Percentiles rank a stretch among this genome's conserved stretches.
These are phyloP conservation scores for Ceratocystis cubensis DNA, from an alignment of 2,329 filamentous ascomycete species.

Conservation along the genomic window DNA sequence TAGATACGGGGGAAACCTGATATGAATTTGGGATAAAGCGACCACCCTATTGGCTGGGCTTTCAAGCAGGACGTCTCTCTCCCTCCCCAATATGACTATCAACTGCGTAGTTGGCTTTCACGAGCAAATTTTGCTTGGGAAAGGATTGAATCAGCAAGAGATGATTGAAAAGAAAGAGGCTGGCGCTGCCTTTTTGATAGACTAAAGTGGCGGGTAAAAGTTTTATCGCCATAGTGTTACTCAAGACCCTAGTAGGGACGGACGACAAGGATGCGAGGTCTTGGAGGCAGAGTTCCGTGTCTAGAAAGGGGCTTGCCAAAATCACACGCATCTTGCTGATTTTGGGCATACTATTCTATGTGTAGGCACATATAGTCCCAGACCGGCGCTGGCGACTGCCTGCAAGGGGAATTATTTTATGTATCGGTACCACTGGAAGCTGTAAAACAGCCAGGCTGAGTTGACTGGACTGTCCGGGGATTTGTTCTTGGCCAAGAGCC, in stretches of 20 bases:
- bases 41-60: not conserved
- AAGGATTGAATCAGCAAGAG: not conserved
- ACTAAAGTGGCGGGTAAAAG: slow-evolving; percentile 17
- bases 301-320: not conserved
- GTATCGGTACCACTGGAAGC: not conserved
- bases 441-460: slow-evolving; percentile 1
- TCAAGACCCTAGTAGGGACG: not conserved
- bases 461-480: not conserved
- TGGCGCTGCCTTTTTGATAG: slow-evolving; percentile 15
- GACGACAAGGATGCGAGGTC: not conserved
- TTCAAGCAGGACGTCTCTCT: too few species aligned
- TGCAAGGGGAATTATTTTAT: not conserved
- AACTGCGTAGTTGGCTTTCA: not conserved
- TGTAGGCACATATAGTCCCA: too few species aligned
- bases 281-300: not conserved
- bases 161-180: slow-evolving; percentile 15
- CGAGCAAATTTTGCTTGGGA: not conserved
- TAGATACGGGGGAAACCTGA: not conserved
- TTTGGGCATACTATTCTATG: not conserved
- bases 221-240: slow-evolving; percentile 14
- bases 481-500: not conserved
- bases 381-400: not conserved
- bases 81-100: too few species aligned
- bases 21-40: not conserved
- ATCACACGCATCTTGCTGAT: not conserved